Conservation (phyloP, 768 basidiomycete genomes). For the Rhodocollybia butyracea region DNA sequence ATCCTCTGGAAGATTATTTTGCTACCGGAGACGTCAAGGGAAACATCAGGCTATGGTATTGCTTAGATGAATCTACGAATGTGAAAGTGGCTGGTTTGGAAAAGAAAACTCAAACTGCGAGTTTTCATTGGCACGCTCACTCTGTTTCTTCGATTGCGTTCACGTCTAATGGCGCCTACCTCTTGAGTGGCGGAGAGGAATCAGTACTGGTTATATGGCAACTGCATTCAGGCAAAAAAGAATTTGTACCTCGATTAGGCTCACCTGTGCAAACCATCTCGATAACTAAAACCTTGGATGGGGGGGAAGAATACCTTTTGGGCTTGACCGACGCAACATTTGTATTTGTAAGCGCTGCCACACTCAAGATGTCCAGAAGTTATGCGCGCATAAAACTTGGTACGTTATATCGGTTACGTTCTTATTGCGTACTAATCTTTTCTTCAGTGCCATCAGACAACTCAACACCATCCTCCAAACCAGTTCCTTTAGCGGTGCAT, state of each 20-base stretch:
- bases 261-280: constrained; percentile 76
- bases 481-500: constrained; percentile 76
- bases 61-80: constrained; percentile 60
- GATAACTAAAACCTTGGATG: constrained; percentile 43
- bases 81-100: constrained; percentile 58
- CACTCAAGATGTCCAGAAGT: constrained; percentile 67
- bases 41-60: constrained; percentile 89
- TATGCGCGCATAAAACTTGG: constrained; percentile 80
- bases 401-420: constrained; percentile 26
- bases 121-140: constrained; percentile 96
- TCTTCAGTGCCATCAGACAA: constrained; percentile 8
- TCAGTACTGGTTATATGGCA: constrained; percentile 98
- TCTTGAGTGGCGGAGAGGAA: constrained; percentile 94
- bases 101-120: constrained; percentile 79
- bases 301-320: constrained; percentile 85
- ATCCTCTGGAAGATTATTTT: constrained; percentile 90
- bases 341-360: constrained; percentile 68
- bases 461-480: constrained; percentile 33
- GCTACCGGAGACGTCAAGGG: constrained; percentile 91
- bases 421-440: constrained; percentile 28
- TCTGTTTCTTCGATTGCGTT: constrained; percentile 85
- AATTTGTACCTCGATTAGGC: constrained; percentile 91
- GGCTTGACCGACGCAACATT: constrained; percentile 81
- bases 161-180: constrained; percentile 86
- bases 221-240: constrained; percentile 80